These are phyloP conservation scores for Serendipita sp. DNA, from an alignment of 768 basidiomycete species.

Conservation along the genomic window DNA sequence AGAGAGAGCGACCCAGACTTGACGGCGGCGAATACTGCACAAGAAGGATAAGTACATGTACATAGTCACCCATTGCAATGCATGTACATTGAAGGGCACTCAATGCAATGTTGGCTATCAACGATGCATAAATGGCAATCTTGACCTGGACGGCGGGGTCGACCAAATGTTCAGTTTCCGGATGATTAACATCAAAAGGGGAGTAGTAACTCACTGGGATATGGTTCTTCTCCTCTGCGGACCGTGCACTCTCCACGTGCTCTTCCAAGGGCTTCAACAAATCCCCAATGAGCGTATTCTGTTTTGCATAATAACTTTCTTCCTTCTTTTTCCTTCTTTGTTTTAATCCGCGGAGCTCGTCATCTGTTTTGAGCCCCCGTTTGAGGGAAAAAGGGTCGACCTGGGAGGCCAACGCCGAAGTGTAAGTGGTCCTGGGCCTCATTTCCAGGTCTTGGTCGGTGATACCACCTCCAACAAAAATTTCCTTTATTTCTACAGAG, in stretches of 20 bases:
- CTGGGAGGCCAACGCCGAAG: background rate
- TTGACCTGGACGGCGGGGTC: conserved; percentile 40
- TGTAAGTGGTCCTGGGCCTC: background rate
- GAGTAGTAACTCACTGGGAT: conserved; percentile 33
- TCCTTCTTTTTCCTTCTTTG: conserved; percentile 39
- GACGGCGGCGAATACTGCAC: conserved; percentile 76
- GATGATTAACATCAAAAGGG: background rate
- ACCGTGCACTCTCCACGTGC: conserved; percentile 66
- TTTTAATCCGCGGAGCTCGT: conserved; percentile 46
- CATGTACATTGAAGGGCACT: conserved; percentile 52
- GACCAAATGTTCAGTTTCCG: background rate
- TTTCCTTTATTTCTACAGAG: background rate
- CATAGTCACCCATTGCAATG: background rate
- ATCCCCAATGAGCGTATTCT: conserved; percentile 76
- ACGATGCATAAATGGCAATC: conserved; percentile 72
- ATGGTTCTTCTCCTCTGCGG: conserved; percentile 47
- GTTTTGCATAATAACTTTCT: conserved; percentile 47
- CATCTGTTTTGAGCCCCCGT: conserved; percentile 41
- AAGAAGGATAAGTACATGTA: conserved; percentile 9
- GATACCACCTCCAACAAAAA: background rate
- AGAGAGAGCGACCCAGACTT: conserved; percentile 71
- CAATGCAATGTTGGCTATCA: conserved; percentile 58
- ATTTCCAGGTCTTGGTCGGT: background rate
- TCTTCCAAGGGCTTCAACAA: conserved; percentile 83
- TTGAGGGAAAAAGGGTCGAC: conserved; percentile 53